Base-by-base conservation (phyloP, 768 basidiomycete species). In the Pleurotus ostreatus region DNA sequence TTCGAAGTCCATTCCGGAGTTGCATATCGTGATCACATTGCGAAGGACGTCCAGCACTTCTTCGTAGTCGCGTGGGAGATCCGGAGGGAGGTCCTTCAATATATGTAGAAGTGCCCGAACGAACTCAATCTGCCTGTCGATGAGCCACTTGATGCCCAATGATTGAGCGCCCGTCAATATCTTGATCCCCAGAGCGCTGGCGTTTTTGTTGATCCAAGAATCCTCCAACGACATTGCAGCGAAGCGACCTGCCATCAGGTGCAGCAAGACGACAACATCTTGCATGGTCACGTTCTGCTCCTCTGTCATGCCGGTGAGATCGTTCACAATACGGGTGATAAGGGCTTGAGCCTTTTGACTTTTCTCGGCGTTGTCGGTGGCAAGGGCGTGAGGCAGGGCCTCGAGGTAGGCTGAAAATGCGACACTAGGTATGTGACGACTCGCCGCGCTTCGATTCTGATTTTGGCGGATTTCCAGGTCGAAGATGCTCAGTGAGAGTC, bases 21-120 rank as follows among this genome's bases (percentile, higher is more conserved):
- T 80, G 66, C 85, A 80, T 45, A 86, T 83, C 5, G 78, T 77
- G 46, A 92, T 69, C 43, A 94, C 81, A 55, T 74, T 77, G 48
- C 78, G 78, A 46, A 98, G 76, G n/a, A 92, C 85, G 55, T 89
- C 84, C 6, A 85, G 75, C 16, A 96, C 89, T 46, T 88, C 83
- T 30, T 86, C 82, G 23, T 92, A 83, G 61, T 94, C 85, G 5
- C 84, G 82, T 13, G 94, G 92, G 18, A 94, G 78, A 63, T 98
- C 95, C 60, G 83, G 81, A 0, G 96, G 94, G 63, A 97, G 88
- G 66, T 98, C 96, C 67, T 98, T 97, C 47, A 99, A 76, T 59
- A 95, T 87, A 64, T 94, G 92, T 26, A 98, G 77, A 22, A 98
- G 79, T 4, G 90, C 93, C 51, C 94, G 89, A 53, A 94, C 83